These are phyloP conservation scores for Parachaetomium inaequale DNA, from an alignment of 495 filamentous ascomycete species.

Conservation along the genomic window DNA sequence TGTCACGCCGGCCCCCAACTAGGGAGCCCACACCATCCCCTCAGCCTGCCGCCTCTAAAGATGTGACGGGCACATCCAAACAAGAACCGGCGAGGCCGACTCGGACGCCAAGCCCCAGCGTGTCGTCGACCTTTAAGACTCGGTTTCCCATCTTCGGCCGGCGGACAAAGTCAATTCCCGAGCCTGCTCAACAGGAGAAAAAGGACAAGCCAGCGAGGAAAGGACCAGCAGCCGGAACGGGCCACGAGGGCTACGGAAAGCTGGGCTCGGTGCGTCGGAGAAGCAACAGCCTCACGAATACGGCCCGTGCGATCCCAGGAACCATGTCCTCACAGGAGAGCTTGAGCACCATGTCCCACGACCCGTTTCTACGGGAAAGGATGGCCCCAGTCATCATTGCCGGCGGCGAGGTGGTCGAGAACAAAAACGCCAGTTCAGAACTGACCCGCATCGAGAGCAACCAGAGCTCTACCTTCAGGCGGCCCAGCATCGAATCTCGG, in stretches of 20 bases:
- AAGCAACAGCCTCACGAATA: constrained; percentile 51
- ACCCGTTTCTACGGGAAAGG: constrained; percentile 62
- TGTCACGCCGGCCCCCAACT: constrained; percentile 31
- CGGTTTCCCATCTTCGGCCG: constrained; percentile 76
- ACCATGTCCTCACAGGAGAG: constrained; percentile 49
- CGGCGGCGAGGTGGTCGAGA: constrained; percentile 64
- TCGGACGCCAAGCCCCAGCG: constrained; percentile 49
- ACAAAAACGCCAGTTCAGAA: constrained; percentile 52
- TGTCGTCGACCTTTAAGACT: constrained; percentile 41
- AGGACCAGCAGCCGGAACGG: constrained; percentile 87
- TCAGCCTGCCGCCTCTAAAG: constrained; percentile 26
- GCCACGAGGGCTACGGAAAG: constrained; percentile 91
- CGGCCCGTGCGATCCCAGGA: constrained; percentile 46
- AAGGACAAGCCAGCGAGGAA: constrained; percentile 61
- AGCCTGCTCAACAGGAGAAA: constrained; percentile 46
- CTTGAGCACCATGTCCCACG: constrained; percentile 39
- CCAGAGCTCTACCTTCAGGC: constrained; percentile 50
- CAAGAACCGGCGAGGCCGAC: constrained; percentile 32
- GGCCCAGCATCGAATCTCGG: constrained; percentile 51
- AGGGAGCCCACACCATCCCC: constrained; percentile 42
- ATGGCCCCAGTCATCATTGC: constrained; percentile 85
- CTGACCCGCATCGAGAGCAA: constrained; percentile 60
- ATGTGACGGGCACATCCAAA: constrained; percentile 25
- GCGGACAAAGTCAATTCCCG: constrained; percentile 63
- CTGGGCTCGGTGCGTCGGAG: constrained; percentile 58